A percentile compares a stretch with the other conserved stretches of the same genome.
phyloP scores from a whole-genome alignment of 192 early-diverging fungal species.

The Backusella morwellensis region DNA sequence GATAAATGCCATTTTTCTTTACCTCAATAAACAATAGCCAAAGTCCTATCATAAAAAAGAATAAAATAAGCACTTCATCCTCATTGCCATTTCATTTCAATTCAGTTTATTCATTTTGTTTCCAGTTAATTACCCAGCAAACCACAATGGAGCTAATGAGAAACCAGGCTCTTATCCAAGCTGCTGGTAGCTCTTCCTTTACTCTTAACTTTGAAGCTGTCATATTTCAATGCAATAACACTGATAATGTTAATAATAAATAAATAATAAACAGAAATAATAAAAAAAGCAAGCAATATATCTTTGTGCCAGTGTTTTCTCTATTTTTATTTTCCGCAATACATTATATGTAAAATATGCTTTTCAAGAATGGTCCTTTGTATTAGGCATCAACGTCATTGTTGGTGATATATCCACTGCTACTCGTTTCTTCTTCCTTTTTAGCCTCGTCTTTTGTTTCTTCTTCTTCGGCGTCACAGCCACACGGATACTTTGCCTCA shows the following conservation, averaged over 20 bases:
- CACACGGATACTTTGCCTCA: conserved; percentile 81
- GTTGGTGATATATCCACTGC: neutral
- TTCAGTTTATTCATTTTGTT: no score
- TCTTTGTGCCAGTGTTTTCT: neutral
- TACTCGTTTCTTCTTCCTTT: neutral
- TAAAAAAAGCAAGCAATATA: neutral
- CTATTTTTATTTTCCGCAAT: neutral
- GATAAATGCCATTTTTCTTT: neutral
- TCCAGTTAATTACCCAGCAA: conserved; percentile 20
- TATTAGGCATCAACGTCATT: no score
- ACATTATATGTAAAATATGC: no score
- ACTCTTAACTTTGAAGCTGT: neutral
- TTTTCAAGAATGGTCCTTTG: no score
- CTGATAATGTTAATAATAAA: neutral
- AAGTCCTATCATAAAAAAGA: conserved; percentile 23
- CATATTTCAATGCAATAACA: neutral
- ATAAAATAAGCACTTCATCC: neutral
- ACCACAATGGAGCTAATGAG: conserved; percentile 23
- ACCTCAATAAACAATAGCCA: conserved; percentile 34
- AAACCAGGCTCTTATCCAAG: conserved; percentile 29
- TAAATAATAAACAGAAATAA: neutral
- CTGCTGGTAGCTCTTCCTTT: conserved; percentile 3
- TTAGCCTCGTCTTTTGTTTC: neutral
- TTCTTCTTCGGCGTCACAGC: conserved; percentile 57
- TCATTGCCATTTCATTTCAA: neutral